Percentiles rank a stretch among this genome's conserved stretches.
Conservation (phyloP, 2,329 filamentous ascomycete genomes). For the Neonectria neomacrospora region DNA sequence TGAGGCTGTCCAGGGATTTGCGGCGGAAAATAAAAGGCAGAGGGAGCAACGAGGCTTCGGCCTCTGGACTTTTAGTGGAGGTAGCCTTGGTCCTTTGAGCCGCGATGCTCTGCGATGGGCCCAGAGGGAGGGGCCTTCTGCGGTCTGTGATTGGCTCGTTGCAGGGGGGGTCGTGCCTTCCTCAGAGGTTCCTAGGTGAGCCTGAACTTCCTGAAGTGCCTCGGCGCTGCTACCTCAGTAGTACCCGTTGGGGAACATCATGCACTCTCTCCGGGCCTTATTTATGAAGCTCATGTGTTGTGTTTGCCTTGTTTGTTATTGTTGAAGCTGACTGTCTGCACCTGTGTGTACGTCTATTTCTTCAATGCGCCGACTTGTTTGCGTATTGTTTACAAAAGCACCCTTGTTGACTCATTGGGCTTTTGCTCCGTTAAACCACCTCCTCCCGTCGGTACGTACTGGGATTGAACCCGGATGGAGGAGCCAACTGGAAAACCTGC, state of each 20-base stretch:
- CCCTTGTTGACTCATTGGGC: not conserved
- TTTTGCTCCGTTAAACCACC: not conserved
- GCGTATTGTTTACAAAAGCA: not conserved
- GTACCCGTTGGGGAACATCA: not conserved
- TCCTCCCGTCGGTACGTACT: not conserved
- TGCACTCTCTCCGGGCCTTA: not conserved
- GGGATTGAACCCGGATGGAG: not conserved
- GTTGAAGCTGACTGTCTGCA: not conserved
- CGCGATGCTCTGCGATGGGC: slow-evolving; percentile 45
- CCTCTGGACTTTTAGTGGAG: slow-evolving; percentile 25
- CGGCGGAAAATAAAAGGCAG: slow-evolving; percentile 44
- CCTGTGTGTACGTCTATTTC: not conserved
- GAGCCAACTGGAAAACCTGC: not conserved
- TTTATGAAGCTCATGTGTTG: not conserved
- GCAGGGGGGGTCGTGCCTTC: slow-evolving; percentile 28
- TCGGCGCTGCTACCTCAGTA: not conserved
- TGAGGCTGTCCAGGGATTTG: slow-evolving; percentile 22
- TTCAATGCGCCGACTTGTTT: not conserved
- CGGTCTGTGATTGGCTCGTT: slow-evolving; percentile 39
- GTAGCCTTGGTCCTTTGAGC: slow-evolving; percentile 38
- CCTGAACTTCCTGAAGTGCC: not conserved
- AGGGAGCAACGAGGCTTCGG: slow-evolving; percentile 44
- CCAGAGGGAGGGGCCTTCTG: slow-evolving; percentile 32
- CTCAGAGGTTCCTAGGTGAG: slow-evolving; percentile 23
- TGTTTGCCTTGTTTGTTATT: not conserved